Evolutionary conservation across 768 basidiomycete species (phyloP).

Genomic region (Lentinula guzmanii): DNA sequence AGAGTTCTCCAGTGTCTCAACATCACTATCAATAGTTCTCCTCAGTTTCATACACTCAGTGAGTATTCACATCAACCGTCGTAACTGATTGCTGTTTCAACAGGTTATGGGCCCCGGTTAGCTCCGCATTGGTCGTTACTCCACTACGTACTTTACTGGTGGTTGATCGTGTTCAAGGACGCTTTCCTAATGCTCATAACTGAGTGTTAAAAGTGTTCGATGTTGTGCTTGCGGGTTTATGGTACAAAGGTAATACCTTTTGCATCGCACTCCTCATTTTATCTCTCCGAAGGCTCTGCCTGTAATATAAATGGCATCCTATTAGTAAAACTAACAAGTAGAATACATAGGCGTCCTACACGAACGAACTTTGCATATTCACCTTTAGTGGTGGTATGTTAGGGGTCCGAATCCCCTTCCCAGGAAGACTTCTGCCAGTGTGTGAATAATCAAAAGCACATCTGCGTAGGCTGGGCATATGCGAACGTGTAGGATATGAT

Average conservation of each 20-base stretch:
- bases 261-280: not conserved
- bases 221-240: not conserved
- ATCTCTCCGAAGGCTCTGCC: not conserved
- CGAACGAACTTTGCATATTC: not conserved
- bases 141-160: not conserved
- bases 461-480: not conserved
- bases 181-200: not conserved
- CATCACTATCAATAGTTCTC: not conserved
- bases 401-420: not conserved
- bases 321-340: not conserved
- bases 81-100: not conserved
- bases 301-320: not conserved
- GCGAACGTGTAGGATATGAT: not conserved
- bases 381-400: not conserved
- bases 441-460: not conserved
- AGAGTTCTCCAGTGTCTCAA: not conserved
- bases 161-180: not conserved
- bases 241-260: not conserved
- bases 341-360: not conserved
- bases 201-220: not conserved
- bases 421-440: not conserved
- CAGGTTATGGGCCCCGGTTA: not conserved
- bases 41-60: not conserved
- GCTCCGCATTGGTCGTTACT: not conserved
- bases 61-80: not conserved